Conservation (phyloP, 257 asterid species). For the Voacanga thouarsii region DNA sequence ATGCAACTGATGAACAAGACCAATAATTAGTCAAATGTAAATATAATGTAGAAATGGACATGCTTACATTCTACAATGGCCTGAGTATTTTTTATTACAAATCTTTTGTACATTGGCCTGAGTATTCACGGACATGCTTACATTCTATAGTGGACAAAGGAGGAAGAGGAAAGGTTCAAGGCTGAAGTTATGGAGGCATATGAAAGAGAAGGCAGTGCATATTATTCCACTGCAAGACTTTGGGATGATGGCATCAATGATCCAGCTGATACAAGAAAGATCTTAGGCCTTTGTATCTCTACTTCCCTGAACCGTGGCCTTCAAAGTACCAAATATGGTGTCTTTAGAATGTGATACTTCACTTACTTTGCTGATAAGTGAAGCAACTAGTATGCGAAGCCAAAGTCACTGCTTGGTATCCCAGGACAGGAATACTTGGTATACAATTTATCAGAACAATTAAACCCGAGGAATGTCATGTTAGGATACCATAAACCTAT, state of each 20-base stretch:
- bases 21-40: neutral
- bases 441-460: neutral
- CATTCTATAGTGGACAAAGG: constrained; percentile 68
- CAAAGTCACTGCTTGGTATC: neutral
- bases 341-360: constrained; percentile 77
- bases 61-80: too few relatives aligned
- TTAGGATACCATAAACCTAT: neutral
- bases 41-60: too few relatives aligned
- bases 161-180: constrained; percentile 81
- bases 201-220: constrained; percentile 82
- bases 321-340: constrained; percentile 71
- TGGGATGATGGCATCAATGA: constrained; percentile 98
- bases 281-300: constrained; percentile 71
- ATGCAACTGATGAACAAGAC: neutral
- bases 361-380: neutral
- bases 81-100: constrained; percentile 6
- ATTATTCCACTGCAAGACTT: constrained; percentile 88
- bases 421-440: neutral
- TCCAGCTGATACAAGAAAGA: constrained; percentile 89
- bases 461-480: neutral
- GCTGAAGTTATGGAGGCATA: constrained; percentile 72
- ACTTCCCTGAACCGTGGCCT: constrained; percentile 61
- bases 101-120: neutral
- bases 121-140: neutral
- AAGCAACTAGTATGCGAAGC: too few relatives aligned